These are phyloP conservation scores for Verticillium dahliae DNA, from an alignment of 2,329 filamentous ascomycete genomes.

Conservation along the genomic window DNA sequence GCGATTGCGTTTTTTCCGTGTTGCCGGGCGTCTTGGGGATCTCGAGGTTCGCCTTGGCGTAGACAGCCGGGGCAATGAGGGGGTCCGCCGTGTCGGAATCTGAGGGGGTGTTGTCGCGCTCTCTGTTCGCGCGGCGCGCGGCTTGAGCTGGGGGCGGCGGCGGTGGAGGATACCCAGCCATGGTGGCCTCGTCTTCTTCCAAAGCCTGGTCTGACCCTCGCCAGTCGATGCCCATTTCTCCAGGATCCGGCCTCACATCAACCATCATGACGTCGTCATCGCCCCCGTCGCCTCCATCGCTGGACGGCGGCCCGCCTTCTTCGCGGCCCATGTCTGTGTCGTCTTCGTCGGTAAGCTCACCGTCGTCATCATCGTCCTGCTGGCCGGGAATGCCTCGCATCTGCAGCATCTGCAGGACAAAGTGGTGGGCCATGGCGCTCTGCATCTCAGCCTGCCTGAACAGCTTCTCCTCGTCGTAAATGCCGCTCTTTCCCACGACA, in stretches of 20 bases:
- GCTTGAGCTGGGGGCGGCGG: slow-evolving; percentile 49
- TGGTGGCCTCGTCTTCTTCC: slow-evolving; percentile 70
- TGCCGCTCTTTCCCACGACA: slow-evolving; percentile 67
- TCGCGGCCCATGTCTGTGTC: slow-evolving; percentile 13
- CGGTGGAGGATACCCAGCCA: slow-evolving; percentile 65
- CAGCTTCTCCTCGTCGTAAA: slow-evolving; percentile 72
- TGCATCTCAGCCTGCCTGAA: slow-evolving; percentile 36
- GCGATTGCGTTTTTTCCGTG: slow-evolving; percentile 37
- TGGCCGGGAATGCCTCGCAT: slow-evolving; percentile 14
- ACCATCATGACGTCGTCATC: slow-evolving; percentile 55
- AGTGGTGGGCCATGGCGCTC: slow-evolving; percentile 27
- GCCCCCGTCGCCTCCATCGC: slow-evolving; percentile 24
- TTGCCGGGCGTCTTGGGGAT: slow-evolving; percentile 76
- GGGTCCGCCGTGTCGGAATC: slow-evolving; percentile 68
- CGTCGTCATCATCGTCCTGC: slow-evolving; percentile 29
- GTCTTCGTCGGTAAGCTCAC: slow-evolving; percentile 25
- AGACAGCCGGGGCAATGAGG: slow-evolving; percentile 54
- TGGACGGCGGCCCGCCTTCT: slow-evolving; percentile 9
- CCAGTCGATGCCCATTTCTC: slow-evolving; percentile 39
- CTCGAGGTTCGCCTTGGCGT: slow-evolving; percentile 58
- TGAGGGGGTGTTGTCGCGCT: slow-evolving; percentile 60
- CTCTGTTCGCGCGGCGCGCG: slow-evolving; percentile 33
- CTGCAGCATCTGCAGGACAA: slow-evolving; percentile 23
- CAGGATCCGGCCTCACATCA: slow-evolving; percentile 38
- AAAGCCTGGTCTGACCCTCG: slow-evolving; percentile 56